Conservation (phyloP, 768 basidiomycete genomes). For the Lactarius psammicola region DNA sequence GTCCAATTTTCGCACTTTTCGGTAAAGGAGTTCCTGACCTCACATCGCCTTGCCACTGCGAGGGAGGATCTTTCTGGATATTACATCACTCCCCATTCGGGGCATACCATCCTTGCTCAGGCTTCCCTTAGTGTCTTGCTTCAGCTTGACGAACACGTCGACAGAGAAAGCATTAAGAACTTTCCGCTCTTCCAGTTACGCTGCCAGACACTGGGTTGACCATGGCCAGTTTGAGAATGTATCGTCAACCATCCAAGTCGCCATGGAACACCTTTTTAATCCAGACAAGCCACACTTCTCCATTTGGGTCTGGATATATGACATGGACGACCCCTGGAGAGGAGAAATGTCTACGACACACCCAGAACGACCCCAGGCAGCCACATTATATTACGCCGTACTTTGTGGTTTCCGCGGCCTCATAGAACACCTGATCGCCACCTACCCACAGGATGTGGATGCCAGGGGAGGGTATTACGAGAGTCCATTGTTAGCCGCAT, state of each 20-base stretch:
- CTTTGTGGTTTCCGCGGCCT: not conserved
- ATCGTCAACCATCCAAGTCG: not conserved
- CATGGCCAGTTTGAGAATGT: conserved; percentile 4
- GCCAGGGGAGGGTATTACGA: not conserved
- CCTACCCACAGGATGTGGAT: not conserved
- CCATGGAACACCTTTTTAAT: conserved; percentile 6
- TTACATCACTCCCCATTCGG: not conserved
- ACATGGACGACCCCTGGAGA: not conserved
- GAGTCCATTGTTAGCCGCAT: not conserved
- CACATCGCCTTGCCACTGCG: not conserved
- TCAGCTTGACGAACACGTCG: not conserved
- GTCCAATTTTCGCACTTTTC: conserved; percentile 19
- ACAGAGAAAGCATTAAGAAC: not conserved
- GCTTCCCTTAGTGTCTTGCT: conserved; percentile 2
- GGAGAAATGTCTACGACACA: not conserved
- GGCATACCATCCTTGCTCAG: not conserved
- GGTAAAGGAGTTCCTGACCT: conserved; percentile 14
- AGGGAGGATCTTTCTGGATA: not conserved
- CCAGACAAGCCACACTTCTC: not conserved
- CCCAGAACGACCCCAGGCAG: not conserved
- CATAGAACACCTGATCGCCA: not conserved
- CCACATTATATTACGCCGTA: conserved; percentile 5
- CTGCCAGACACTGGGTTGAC: not conserved
- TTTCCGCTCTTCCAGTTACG: conserved; percentile 6
- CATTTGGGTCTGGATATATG: conserved; percentile 6